phyloP scores from a whole-genome alignment of 129 eudicot species.

The Kitagawia praeruptora region DNA sequence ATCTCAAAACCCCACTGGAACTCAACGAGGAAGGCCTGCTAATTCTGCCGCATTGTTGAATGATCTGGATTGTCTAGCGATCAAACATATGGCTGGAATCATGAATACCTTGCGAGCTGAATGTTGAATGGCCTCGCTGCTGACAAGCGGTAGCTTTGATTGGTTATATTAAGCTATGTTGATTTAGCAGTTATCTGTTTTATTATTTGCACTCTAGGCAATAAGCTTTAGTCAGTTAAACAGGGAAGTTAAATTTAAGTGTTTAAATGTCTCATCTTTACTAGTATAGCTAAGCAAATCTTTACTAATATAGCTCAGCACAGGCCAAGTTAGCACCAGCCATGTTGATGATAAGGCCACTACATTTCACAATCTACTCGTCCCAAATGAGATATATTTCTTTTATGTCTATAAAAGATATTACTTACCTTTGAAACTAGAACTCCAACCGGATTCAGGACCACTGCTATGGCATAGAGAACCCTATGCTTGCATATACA shows the following conservation, averaged over 20 bases:
- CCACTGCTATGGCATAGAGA: background rate
- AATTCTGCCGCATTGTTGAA: constrained; percentile 14
- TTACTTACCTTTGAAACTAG: background rate
- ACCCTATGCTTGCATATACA: background rate
- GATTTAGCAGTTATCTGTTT: background rate
- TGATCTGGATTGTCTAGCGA: constrained; percentile 14
- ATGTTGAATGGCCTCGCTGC: constrained; percentile 15
- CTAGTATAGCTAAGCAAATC: background rate
- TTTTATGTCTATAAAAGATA: background rate
- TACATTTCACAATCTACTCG: background rate
- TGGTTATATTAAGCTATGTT: background rate
- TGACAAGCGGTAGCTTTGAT: background rate
- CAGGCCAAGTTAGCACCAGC: background rate
- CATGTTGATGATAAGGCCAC: background rate
- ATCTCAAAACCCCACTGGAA: constrained; percentile 53
- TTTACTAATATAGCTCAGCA: background rate
- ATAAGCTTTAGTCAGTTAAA: background rate
- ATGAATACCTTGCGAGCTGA: background rate
- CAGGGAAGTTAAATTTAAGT: background rate
- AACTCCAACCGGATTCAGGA: background rate
- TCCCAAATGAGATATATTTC: background rate
- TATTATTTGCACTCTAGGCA: background rate
- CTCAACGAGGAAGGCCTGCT: constrained; percentile 28
- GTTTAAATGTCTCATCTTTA: background rate
- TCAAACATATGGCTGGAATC: constrained; percentile 10